Conservation (phyloP, 768 basidiomycete genomes). For the Sarcodon aspratus region DNA sequence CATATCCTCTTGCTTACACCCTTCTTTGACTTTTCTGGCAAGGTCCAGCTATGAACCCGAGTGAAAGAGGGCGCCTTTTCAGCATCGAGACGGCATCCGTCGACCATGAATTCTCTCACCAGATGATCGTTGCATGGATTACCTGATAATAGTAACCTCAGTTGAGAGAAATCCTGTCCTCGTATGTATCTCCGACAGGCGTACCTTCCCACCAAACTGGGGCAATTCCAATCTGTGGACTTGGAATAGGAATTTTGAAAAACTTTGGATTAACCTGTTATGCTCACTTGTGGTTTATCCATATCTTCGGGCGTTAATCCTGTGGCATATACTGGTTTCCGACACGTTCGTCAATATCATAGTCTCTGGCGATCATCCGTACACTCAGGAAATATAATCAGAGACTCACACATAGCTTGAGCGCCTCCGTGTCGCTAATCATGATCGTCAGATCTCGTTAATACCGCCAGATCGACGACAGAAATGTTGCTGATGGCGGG, state of each 20-base stretch:
- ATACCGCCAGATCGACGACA: background rate
- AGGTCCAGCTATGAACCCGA: slow-evolving; percentile 57
- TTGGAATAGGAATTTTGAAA: slow-evolving; percentile 4
- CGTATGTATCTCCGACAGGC: slow-evolving; percentile 1
- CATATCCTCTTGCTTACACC: slow-evolving; percentile 70
- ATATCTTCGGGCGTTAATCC: slow-evolving; percentile 73
- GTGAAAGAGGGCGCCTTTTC: slow-evolving; percentile 1
- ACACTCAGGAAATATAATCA: slow-evolving; percentile 28
- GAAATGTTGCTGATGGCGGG: background rate
- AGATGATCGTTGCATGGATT: slow-evolving; percentile 84
- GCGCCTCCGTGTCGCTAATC: slow-evolving; percentile 55
- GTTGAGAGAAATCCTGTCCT: slow-evolving; percentile 6
- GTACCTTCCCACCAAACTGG: slow-evolving; percentile 89
- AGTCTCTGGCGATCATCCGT: background rate
- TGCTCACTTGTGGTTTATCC: slow-evolving; percentile 69
- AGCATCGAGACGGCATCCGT: background rate
- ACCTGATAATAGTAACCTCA: slow-evolving; percentile 25
- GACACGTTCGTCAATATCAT: background rate
- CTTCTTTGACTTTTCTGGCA: slow-evolving; percentile 69
- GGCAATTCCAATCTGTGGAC: slow-evolving; percentile 67
- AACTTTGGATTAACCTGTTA: background rate
- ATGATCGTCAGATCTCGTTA: background rate
- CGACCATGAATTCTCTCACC: slow-evolving; percentile 24
- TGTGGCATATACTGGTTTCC: slow-evolving; percentile 56
- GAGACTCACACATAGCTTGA: slow-evolving; percentile 58